Conservation (phyloP, 2,329 filamentous ascomycete genomes). For the Epicoccum nigrum region DNA sequence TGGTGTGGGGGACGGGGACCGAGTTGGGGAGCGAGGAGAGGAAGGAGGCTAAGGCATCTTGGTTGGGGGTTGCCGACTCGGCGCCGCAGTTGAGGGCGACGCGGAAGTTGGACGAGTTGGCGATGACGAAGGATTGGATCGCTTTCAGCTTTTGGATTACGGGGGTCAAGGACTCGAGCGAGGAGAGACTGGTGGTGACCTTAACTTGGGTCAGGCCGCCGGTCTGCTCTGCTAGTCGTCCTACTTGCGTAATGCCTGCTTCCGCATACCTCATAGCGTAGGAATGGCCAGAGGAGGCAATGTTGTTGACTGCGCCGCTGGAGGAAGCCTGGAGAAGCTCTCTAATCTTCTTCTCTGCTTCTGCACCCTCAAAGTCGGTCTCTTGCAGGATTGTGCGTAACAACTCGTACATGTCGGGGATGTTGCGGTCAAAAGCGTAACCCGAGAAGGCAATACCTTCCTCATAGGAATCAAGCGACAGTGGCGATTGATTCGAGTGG, state of each 20-base stretch:
- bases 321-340: constrained; percentile 86
- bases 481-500: constrained; percentile 79
- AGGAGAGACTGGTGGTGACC: constrained; percentile 78
- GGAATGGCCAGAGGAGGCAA: constrained; percentile 87
- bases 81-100: constrained; percentile 84
- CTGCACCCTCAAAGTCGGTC: constrained; percentile 85
- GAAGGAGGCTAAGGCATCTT: constrained; percentile 73
- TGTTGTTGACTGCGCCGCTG: constrained; percentile 87
- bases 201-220: constrained; percentile 89
- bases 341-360: constrained; percentile 80
- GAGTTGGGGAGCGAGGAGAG: constrained; percentile 62
- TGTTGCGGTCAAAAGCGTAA: constrained; percentile 86
- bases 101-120: constrained; percentile 70
- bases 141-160: constrained; percentile 82
- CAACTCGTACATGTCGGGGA: constrained; percentile 89
- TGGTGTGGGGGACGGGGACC: constrained; percentile 38
- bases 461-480: constrained; percentile 69
- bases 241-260: constrained; percentile 74
- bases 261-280: constrained; percentile 86
- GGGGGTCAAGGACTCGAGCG: constrained; percentile 73
- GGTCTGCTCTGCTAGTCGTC: constrained; percentile 81
- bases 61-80: constrained; percentile 73
- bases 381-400: constrained; percentile 80
- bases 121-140: constrained; percentile 80
- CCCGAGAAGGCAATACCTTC: constrained; percentile 87